phyloP scores from a whole-genome alignment of 1,284 basidiomycete genomes.

The Apiotrichum montevideense region DNA sequence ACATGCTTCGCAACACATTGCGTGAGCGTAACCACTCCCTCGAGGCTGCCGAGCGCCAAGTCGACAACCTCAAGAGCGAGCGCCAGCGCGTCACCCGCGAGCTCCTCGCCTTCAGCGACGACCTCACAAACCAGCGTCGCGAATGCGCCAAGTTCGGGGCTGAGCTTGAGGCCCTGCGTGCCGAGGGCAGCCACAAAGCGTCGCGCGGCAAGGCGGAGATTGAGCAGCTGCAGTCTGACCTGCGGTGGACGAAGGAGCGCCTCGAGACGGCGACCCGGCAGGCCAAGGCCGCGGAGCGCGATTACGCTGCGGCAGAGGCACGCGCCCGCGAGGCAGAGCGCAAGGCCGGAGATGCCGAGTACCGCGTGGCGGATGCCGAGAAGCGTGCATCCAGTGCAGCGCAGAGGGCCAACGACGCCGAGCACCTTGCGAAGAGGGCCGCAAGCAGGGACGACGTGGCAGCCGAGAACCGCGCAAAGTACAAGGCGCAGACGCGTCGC shows the following conservation, averaged over 20 bases:
- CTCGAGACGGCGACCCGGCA: conserved; percentile 12
- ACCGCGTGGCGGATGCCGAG: not conserved
- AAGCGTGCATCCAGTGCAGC: too few species aligned
- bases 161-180: conserved; percentile 59
- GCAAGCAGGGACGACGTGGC: too few species aligned
- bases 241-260: conserved; percentile 4
- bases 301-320: not conserved
- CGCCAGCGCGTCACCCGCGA: conserved; percentile 18
- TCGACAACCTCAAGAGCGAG: conserved; percentile 15
- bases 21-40: conserved; percentile 13
- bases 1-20: conserved; percentile 16
- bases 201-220: not conserved
- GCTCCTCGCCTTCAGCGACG: conserved; percentile 30
- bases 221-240: not conserved
- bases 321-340: conserved; percentile 1
- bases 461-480: conserved; percentile 15
- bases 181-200: conserved; percentile 12
- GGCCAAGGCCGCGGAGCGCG: conserved; percentile 15
- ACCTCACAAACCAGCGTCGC: conserved; percentile 45
- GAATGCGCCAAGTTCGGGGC: conserved; percentile 51
- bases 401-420: too few species aligned
- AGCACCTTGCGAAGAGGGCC: not conserved
- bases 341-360: too few species aligned
- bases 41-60: conserved; percentile 14
- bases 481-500: conserved; percentile 33